These are phyloP conservation scores for Nannizziopsis barbatae DNA, from an alignment of 2,329 filamentous ascomycete species.

Conservation along the genomic window DNA sequence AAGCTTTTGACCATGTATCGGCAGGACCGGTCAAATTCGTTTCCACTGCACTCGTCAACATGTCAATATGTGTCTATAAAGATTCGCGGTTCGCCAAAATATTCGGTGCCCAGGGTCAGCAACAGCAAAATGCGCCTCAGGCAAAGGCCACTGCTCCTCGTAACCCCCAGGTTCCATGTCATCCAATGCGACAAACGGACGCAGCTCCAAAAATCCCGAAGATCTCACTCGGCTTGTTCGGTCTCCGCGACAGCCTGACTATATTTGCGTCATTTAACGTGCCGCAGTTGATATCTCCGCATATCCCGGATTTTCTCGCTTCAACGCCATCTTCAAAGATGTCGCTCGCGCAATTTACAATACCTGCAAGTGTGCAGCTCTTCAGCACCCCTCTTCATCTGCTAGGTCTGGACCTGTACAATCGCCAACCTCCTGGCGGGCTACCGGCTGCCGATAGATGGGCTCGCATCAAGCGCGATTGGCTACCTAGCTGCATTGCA, in stretches of 20 bases:
- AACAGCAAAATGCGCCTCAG: conserved; percentile 9
- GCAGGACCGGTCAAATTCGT: conserved; percentile 70
- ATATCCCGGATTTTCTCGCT: conserved; percentile 46
- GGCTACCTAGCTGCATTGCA: conserved; percentile 60
- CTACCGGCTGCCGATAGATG: conserved; percentile 50
- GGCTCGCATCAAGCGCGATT: conserved; percentile 59
- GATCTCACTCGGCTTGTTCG: conserved; percentile 66
- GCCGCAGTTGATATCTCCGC: conserved; percentile 64
- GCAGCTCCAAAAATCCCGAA: conserved; percentile 46
- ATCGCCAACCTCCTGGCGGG: conserved; percentile 43
- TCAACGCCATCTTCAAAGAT: conserved; percentile 39
- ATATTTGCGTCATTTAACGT: conserved; percentile 90
- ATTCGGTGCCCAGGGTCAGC: conserved; percentile 51
- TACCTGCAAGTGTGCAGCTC: conserved; percentile 68
- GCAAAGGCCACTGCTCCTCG: conserved; percentile 19
- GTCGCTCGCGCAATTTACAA: conserved; percentile 63
- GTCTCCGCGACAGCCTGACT: conserved; percentile 70
- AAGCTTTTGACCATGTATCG: conserved; percentile 51
- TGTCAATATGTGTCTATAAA: conserved; percentile 78
- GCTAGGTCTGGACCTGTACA: conserved; percentile 76
- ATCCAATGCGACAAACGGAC: conserved; percentile 9
- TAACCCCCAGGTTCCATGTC: conserved; percentile 47
- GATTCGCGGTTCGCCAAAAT: conserved; percentile 74
- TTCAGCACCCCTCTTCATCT: conserved; percentile 74
- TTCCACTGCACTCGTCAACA: conserved; percentile 69